Base-by-base conservation (phyloP, 495 filamentous ascomycete species). In the Cercophora sp. region DNA sequence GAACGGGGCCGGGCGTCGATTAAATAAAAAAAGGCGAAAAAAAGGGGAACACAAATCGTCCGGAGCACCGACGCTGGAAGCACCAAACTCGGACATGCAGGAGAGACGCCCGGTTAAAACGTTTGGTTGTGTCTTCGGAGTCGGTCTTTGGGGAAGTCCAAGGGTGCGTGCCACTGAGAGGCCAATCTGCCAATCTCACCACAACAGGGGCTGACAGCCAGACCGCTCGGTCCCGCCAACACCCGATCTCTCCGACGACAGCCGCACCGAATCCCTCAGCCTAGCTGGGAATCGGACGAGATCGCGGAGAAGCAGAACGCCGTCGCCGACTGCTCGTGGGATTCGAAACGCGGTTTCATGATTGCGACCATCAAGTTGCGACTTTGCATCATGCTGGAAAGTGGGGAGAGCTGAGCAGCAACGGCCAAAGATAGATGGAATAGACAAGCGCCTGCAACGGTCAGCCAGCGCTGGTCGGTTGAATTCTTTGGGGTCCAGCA, bases 141-240 rank as follows among this genome's bases (percentile, higher is more conserved):
- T 51, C 52, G 20, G 53, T 16, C 31, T 45, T 64, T 59, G 63
- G 63, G 63, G 63, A 66, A 66, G 63, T 66, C 63, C 63, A 57
- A 63, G 13, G 35, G 43, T 27, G 34, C 35, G 41, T 27, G 35
- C 40, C 19, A 37, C 35, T 10, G 31, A 11, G 46, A 20, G 4
- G 18, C 26, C 19, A 19, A 19, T 22, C 24, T 19, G 15, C n/a
- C 25, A 24, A 10, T 47, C 24, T 9, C 31, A 34, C 25, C 19
- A 27, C 15, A 18, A 47, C 25, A 47, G 9, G 27, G 27, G 15
- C 9, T 16, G 22, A 42, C 35, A 13, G 25, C 46, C 46, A 16
- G 2, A 8, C 20, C 32, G 31, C 31, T 49, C 47, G 47, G 47
- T 49, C 47, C 47, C 47, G 47, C 31, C 20, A 36, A 20, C 6